Percentiles rank a stretch among this genome's conserved stretches.
phyloP scores from a whole-genome alignment of 805 yeast genomes.

The Ogataea zsoltii region DNA sequence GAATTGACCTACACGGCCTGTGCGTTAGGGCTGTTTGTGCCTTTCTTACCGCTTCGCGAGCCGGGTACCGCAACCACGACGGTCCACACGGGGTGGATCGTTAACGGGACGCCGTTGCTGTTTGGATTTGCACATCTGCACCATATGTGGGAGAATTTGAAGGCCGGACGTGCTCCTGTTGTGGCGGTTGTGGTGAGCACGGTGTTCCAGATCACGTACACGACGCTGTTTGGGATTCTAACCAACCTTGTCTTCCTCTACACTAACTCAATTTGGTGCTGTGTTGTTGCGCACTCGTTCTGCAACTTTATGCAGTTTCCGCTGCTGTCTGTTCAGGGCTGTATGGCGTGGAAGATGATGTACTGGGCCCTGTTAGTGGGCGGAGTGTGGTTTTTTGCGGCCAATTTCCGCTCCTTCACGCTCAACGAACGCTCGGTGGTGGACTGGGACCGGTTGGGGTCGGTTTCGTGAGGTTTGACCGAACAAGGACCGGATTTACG shows the following conservation, averaged over 20 bases:
- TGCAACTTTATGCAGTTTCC: constrained; percentile 80
- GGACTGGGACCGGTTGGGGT: constrained; percentile 5
- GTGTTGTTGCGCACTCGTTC: constrained; percentile 58
- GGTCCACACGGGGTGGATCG: constrained; percentile 14
- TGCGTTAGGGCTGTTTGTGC: constrained; percentile 35
- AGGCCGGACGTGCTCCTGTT: constrained; percentile 27
- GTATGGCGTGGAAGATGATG: constrained; percentile 26
- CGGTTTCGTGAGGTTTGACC: neutral
- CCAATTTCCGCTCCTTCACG: constrained; percentile 24
- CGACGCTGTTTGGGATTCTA: constrained; percentile 69
- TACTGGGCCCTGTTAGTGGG: constrained; percentile 42
- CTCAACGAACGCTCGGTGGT: constrained; percentile 3
- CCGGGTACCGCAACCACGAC: neutral
- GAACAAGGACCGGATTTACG: no score
- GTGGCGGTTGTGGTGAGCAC: constrained; percentile 38
- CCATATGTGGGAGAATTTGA: constrained; percentile 57
- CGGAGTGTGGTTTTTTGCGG: constrained; percentile 45
- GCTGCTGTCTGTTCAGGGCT: constrained; percentile 15
- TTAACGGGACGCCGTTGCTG: constrained; percentile 54
- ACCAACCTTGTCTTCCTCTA: constrained; percentile 58
- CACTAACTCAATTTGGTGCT: constrained; percentile 55
- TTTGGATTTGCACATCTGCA: constrained; percentile 82
- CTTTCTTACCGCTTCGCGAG: constrained; percentile 19
- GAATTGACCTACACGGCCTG: constrained; percentile 68
- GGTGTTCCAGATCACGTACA: constrained; percentile 59